phyloP scores from a whole-genome alignment of 768 basidiomycete genomes.

The Mycena sanguinolenta region DNA sequence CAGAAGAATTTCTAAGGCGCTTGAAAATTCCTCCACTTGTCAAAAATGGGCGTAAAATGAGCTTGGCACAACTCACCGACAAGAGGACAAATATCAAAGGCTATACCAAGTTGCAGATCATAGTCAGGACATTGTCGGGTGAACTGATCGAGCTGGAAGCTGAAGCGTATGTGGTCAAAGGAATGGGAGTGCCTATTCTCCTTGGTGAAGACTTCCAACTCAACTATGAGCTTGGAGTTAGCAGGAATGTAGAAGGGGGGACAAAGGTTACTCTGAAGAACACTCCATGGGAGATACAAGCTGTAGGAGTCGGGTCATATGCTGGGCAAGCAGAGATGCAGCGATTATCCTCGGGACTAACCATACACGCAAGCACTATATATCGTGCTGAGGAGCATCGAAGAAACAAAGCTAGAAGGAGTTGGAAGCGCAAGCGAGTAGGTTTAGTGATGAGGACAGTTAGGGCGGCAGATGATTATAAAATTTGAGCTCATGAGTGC shows the following conservation, averaged over 20 bases:
- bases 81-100: background rate
- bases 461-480: background rate
- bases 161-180: background rate
- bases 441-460: background rate
- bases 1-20: background rate
- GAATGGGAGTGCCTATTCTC: background rate
- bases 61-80: constrained; percentile 2
- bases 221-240: background rate
- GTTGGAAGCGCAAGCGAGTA: too few species aligned
- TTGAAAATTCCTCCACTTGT: background rate
- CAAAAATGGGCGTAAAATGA: constrained; percentile 1
- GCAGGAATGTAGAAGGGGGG: too few species aligned
- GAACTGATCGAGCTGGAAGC: background rate
- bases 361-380: background rate
- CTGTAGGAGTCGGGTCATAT: background rate
- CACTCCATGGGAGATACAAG: background rate
- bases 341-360: background rate
- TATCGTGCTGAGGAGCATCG: background rate
- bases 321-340: background rate
- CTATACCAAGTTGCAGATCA: background rate
- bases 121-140: background rate
- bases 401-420: background rate
- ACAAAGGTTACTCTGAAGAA: too few species aligned
- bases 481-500: background rate
- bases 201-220: background rate